Evolutionary conservation across 2,329 filamentous ascomycete species (phyloP), one percentile per base, ranked within the genome.

Genomic region (Aspergillus sp.): DNA sequence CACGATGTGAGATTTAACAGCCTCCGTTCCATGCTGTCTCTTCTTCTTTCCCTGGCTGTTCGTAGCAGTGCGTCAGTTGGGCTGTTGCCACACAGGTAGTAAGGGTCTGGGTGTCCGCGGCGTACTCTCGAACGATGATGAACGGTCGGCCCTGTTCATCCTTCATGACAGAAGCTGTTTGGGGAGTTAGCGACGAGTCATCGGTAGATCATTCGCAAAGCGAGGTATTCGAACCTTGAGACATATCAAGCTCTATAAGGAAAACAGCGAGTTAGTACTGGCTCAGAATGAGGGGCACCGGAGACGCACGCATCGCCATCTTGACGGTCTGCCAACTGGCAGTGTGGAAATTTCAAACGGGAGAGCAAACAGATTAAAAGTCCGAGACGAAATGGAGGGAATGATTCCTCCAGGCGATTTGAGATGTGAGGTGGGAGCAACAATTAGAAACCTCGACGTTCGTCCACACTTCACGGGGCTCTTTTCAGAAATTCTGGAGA

Each of bases 111-210:
- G 33, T 25, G 14, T 58, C 56, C 61, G 62, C 58, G 64, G 85
- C 90, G 68, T 84, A 96, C 91, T 99, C 95, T 88, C 95, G 86
- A 69, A 99, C 95, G 64, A 99, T 89, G 74, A 99, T 99, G 78
- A 99, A 99, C 40, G 95, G 95, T 73, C 95, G 87, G 62, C 95
- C 95, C 77, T 95, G 88, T 81, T 99, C 95, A 84, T 99, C 95
- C 82, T 96, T 96, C 83, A 97, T 87, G 77, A 99, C 79, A 77
- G 85, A 82, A 70, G 86, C 86, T 86, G 64, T 68, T 52, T 31
- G 35, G 37, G 48, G 33, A 44, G 60, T 74, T 52, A 73, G 69
- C 51, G 35, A 46, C 43, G 21, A 31, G 2, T n/a, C 9, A 7
- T 31, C 19, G 19, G 3, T 9, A 25, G 45, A 67, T 41, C 14